Evolutionary conservation across 331 rosid genomes (phyloP), one percentile per base, ranked within the genome.

Genomic region (Malus hybrid): DNA sequence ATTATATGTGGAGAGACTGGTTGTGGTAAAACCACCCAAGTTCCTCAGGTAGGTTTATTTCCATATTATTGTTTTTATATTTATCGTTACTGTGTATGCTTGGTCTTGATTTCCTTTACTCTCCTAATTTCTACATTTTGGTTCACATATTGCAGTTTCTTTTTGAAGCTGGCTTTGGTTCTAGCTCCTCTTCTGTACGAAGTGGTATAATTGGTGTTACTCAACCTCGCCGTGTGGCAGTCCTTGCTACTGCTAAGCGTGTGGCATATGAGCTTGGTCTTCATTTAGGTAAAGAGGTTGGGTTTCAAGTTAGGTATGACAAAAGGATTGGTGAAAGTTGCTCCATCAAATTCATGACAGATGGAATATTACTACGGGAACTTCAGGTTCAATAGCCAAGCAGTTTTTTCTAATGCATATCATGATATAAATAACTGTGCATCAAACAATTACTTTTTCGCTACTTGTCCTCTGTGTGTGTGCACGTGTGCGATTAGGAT

Each of bases 21-120:
- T 70, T 93, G 98, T 87, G 98, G 98, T 79, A 93, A 93, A 93
- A 93, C 97, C 39, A 93, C 98, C 71, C 98, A 93, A 89, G 98
- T 93, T 84, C 98, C 98, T 68, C 98, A 93, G 87, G 97, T 90
- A 69, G 81, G 89, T 76, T 60, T 39, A 13, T 72, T 55, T 4
- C 57, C 5, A 31, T 56, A 52, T 54, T 56, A 52, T 70, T 56
- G 24, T 70, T 52, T 32, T 52, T 54, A 31, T 54, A 6, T 71
- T 50, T 67, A 62, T 82, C 16, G n/a, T 82, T 52, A 74, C 69
- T 48, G 63, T 68, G 65, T 63, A 66, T 77, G 78, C 78, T 74
- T 55, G 48, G 46, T 71, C 55, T 34, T 63, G 10, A 66, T 68
- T 44, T 29, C 66, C 42, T 60, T 74, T 59, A 50, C 46, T 42